phyloP scores from a whole-genome alignment of 768 basidiomycete species.

The Lactifluus pinguis region DNA sequence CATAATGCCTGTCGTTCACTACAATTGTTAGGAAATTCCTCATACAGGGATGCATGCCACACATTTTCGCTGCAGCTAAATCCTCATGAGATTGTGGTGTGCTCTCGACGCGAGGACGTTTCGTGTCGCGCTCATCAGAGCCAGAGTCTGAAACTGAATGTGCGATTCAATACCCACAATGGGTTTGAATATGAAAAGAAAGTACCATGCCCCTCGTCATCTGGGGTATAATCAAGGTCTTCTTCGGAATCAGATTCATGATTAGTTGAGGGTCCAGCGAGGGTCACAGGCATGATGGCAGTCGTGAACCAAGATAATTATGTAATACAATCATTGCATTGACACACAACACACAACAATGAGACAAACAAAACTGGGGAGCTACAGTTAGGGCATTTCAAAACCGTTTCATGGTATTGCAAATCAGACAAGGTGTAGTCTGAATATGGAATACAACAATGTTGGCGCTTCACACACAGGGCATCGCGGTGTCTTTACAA shows the following conservation, averaged over 20 bases:
- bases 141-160: constrained; percentile 27
- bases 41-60: neutral
- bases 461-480: constrained; percentile 45
- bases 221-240: constrained; percentile 63
- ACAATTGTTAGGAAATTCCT: constrained; percentile 1
- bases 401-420: neutral
- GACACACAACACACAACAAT: neutral
- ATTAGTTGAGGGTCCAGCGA: constrained; percentile 10
- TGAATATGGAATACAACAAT: constrained; percentile 47
- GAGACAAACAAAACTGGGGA: neutral
- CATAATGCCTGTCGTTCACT: constrained; percentile 61
- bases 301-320: constrained; percentile 3
- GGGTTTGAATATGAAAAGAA: neutral
- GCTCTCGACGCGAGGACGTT: constrained; percentile 27
- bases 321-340: constrained; percentile 9
- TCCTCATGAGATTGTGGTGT: constrained; percentile 28
- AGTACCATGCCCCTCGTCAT: constrained; percentile 30
- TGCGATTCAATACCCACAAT: neutral
- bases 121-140: constrained; percentile 31
- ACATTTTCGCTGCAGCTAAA: constrained; percentile 35
- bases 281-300: constrained; percentile 1
- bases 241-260: constrained; percentile 53
- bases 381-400: neutral
- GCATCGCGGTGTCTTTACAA: constrained; percentile 39
- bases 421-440: constrained; percentile 29